Conservation (phyloP, 2,329 filamentous ascomycete genomes). For the Epichloe typhina region DNA sequence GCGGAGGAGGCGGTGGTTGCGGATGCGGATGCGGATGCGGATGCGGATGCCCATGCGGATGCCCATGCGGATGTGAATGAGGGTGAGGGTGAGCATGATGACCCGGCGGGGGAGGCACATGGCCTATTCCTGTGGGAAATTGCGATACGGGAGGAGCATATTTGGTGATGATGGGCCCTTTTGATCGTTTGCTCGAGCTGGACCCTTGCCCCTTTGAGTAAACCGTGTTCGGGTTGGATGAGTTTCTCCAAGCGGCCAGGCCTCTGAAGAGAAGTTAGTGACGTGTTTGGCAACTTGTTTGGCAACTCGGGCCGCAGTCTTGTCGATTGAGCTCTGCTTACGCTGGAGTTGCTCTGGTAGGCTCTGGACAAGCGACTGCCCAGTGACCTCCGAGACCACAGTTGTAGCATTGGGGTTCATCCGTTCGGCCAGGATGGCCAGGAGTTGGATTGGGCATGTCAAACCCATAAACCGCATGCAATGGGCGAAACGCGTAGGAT, state of each 20-base stretch:
- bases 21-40: background rate
- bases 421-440: constrained; percentile 17
- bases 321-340: constrained; percentile 23
- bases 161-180: constrained; percentile 23
- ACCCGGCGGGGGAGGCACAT: constrained; percentile 14
- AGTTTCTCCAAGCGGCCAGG: constrained; percentile 23
- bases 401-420: constrained; percentile 37
- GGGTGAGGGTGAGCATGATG: constrained; percentile 6
- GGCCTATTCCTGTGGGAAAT: constrained; percentile 7
- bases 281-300: background rate
- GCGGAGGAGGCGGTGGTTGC: constrained; percentile 2
- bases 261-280: constrained; percentile 16
- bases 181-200: constrained; percentile 17
- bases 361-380: constrained; percentile 38
- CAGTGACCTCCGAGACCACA: constrained; percentile 39
- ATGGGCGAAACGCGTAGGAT: background rate
- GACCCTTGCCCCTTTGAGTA: constrained; percentile 16
- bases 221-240: constrained; percentile 15
- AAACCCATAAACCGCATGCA: background rate
- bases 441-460: constrained; percentile 19
- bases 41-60: background rate
- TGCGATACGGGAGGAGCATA: constrained; percentile 16
- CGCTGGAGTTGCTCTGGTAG: constrained; percentile 34
- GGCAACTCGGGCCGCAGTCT: background rate
- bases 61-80: constrained; percentile 1